Base-by-base conservation (phyloP, 2,329 filamentous ascomycete species). In the Pseudogymnoascus sp. region DNA sequence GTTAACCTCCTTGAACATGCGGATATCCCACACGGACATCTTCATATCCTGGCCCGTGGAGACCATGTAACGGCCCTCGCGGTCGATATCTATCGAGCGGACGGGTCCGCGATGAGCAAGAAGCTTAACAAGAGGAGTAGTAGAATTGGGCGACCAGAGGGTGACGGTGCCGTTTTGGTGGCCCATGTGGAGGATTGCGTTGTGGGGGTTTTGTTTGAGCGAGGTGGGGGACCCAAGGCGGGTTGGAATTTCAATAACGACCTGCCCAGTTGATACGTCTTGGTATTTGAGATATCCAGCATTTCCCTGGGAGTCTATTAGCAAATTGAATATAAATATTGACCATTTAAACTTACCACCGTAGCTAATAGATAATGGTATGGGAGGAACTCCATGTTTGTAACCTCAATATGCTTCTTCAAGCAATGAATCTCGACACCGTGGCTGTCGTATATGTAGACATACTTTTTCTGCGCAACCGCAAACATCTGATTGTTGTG, bases 401-500 rank as follows among this genome's bases (percentile, higher is more conserved):
- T 89, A 13, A 96, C 90, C 74, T 99, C 95, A 66, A 90, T 84
- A 74, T 96, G 93, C 74, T 95, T 95, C 75, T 87, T 87, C 72
- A 99, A 78, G 73, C 90, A 93, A 75, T 99, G 95, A 62, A 99
- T 78, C 77, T 99, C 95, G 19, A 97, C 90, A 61, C 95, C 95
- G 63, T 90, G 85, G 64, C 86, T 82, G 72, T 97, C 95, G 79
- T 99, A 99, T 68, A 99, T 97, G 78, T 96, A 99, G 67, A 95
- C 90, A 69, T 95, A 89, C 77, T 93, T 95, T 81, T 96, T 97
- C 77, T 99, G 93, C 50, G 95, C 92, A 11, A 96, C 91, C 0
- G 93, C 93, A 76, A 97, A 97, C 76, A 86, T 89, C 69, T 96
- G 91, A 74, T 95, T 93, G 74, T 96, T 96, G 77, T 97, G 92